Percentiles rank a stretch among this genome's conserved stretches.
Evolutionary conservation across 2,329 filamentous ascomycete genomes (phyloP).

Genomic region (Hypomyces perniciosus): DNA sequence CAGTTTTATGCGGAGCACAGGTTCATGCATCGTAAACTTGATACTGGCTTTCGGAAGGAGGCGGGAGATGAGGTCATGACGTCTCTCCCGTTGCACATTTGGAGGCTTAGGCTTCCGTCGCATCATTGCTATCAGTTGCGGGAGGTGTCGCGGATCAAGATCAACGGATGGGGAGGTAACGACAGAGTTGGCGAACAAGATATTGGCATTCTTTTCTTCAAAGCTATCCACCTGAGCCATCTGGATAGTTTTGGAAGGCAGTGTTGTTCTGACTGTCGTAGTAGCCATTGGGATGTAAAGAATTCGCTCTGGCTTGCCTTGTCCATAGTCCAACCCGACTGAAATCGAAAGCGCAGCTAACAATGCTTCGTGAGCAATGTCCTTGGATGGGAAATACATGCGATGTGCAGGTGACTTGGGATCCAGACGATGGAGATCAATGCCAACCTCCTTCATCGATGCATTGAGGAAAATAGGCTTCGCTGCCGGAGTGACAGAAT

Average conservation of each 20-base stretch:
- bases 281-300: slow-evolving; percentile 97
- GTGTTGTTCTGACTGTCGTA: slow-evolving; percentile 85
- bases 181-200: slow-evolving; percentile 92
- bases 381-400: slow-evolving; percentile 94
- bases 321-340: slow-evolving; percentile 84
- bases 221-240: slow-evolving; percentile 63
- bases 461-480: slow-evolving; percentile 76
- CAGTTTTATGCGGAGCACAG: slow-evolving; percentile 82
- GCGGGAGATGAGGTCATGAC: slow-evolving; percentile 73
- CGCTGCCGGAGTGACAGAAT: slow-evolving; percentile 58
- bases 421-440: slow-evolving; percentile 88
- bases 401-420: slow-evolving; percentile 89
- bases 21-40: slow-evolving; percentile 95
- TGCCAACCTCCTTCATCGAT: slow-evolving; percentile 92
- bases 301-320: slow-evolving; percentile 76
- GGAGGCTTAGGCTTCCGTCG: slow-evolving; percentile 44
- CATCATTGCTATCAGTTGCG: slow-evolving; percentile 72
- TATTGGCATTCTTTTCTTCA: slow-evolving; percentile 88
- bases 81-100: slow-evolving; percentile 37
- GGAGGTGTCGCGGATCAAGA: slow-evolving; percentile 84
- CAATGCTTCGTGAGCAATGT: slow-evolving; percentile 91
- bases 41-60: slow-evolving; percentile 88
- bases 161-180: slow-evolving; percentile 94
- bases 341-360: slow-evolving; percentile 89
- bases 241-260: slow-evolving; percentile 90